Percentiles rank a stretch among this genome's conserved stretches.
phyloP scores from a whole-genome alignment of 306 rosid genomes.

The Fragaria ananassa region DNA sequence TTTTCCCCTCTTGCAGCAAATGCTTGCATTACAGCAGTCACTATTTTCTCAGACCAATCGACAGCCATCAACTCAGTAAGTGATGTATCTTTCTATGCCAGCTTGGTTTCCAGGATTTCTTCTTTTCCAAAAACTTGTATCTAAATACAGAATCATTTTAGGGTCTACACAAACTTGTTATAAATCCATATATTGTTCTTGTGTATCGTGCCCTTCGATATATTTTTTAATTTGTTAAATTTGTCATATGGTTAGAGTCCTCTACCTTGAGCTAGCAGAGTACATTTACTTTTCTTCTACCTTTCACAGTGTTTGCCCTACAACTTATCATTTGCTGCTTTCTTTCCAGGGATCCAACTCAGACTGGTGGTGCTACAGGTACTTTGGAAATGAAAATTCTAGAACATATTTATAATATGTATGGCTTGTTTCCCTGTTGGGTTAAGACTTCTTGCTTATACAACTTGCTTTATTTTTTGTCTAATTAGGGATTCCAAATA shows the following conservation, averaged over 20 bases:
- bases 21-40: slow-evolving; percentile 48
- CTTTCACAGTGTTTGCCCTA: slow-evolving; percentile 7
- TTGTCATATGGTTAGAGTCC: background rate
- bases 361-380: slow-evolving; percentile 51
- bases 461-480: background rate
- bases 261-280: background rate
- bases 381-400: background rate
- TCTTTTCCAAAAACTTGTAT: background rate
- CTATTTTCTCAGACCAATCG: slow-evolving; percentile 45
- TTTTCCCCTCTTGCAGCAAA: slow-evolving; percentile 37
- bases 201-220: background rate
- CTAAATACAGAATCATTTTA: background rate
- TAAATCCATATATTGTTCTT: background rate
- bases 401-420: background rate
- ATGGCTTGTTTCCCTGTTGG: background rate
- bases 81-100: background rate
- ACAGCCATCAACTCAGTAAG: slow-evolving; percentile 51
- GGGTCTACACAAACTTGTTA: background rate
- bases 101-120: slow-evolving; percentile 9
- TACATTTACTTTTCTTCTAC: background rate
- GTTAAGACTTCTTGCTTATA: background rate
- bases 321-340: slow-evolving; percentile 12
- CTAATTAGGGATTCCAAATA: slow-evolving; percentile 40
- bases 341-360: slow-evolving; percentile 45
- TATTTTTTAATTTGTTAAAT: background rate